phyloP scores from a whole-genome alignment of 306 rosid species.

The Hylodesmum podocarpum region DNA sequence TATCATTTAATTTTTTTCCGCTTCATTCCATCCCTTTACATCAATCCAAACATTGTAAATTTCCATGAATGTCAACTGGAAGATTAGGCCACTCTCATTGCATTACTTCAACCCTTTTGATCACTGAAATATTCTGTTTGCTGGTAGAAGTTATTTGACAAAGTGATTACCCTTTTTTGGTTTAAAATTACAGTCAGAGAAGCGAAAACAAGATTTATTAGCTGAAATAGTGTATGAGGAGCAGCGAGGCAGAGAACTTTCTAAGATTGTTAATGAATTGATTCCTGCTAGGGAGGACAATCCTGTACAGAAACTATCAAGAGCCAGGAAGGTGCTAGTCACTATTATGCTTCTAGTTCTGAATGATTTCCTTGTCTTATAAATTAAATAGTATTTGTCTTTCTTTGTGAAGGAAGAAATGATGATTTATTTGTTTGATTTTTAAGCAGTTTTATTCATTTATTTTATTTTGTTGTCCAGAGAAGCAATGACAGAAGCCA shows the following conservation, averaged over 20 bases:
- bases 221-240: conserved; percentile 78
- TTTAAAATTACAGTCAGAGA: conserved; percentile 67
- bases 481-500: conserved; percentile 77
- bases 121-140: not conserved
- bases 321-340: conserved; percentile 62
- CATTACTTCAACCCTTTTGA: not conserved
- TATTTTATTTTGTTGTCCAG: conserved; percentile 43
- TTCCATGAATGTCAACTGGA: not conserved
- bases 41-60: not conserved
- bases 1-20: not conserved
- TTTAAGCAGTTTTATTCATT: not conserved
- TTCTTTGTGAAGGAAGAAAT: conserved; percentile 7
- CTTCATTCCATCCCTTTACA: not conserved
- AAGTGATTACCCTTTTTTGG: not conserved
- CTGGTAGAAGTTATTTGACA: not conserved
- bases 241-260: conserved; percentile 77
- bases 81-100: not conserved
- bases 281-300: conserved; percentile 56
- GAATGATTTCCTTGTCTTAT: conserved; percentile 13
- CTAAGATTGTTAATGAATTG: conserved; percentile 61
- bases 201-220: conserved; percentile 76
- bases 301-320: conserved; percentile 46
- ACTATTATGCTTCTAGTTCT: conserved; percentile 18
- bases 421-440: conserved; percentile 10
- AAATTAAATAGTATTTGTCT: not conserved